phyloP scores from a whole-genome alignment of 2,329 filamentous ascomycete species.

The Dactylellina parvicollis region DNA sequence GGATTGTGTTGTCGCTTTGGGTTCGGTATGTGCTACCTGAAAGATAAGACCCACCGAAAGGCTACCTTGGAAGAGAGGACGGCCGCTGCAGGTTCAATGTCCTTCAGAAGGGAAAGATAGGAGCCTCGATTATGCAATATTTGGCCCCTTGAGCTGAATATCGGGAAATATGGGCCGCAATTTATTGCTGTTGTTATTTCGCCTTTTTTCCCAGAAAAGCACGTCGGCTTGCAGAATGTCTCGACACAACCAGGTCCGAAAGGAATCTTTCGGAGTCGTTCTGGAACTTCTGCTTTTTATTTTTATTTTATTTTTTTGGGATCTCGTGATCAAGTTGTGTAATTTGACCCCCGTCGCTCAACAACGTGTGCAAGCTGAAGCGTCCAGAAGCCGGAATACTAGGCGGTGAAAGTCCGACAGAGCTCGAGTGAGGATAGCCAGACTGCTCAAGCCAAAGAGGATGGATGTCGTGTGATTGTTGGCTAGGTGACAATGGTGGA shows the following conservation, averaged over 20 bases:
- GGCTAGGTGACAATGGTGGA: not conserved
- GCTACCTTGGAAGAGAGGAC: constrained; percentile 13
- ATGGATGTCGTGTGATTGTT: constrained; percentile 12
- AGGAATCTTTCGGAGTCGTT: constrained; percentile 4
- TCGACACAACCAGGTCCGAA: constrained; percentile 7
- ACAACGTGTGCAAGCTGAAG: constrained; percentile 33
- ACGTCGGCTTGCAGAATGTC: constrained; percentile 26
- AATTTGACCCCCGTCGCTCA: constrained; percentile 42
- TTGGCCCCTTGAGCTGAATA: not conserved
- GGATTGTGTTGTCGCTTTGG: constrained; percentile 38
- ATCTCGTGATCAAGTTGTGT: constrained; percentile 51
- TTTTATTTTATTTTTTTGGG: too few relatives aligned
- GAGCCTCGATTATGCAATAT: constrained; percentile 4
- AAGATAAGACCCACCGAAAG: constrained; percentile 46
- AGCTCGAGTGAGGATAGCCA: not conserved
- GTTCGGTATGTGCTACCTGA: constrained; percentile 25
- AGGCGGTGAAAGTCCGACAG: constrained; percentile 47
- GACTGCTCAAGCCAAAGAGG: not conserved
- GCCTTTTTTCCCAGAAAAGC: constrained; percentile 4
- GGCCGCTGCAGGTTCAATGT: constrained; percentile 14
- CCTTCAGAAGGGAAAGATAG: not conserved
- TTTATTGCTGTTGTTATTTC: not conserved
- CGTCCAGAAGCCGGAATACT: constrained; percentile 45
- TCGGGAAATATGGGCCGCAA: not conserved
- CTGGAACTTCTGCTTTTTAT: constrained; percentile 14